Base-by-base conservation (phyloP, 2,329 filamentous ascomycete species). In the Sclerotinia trifoliorum region DNA sequence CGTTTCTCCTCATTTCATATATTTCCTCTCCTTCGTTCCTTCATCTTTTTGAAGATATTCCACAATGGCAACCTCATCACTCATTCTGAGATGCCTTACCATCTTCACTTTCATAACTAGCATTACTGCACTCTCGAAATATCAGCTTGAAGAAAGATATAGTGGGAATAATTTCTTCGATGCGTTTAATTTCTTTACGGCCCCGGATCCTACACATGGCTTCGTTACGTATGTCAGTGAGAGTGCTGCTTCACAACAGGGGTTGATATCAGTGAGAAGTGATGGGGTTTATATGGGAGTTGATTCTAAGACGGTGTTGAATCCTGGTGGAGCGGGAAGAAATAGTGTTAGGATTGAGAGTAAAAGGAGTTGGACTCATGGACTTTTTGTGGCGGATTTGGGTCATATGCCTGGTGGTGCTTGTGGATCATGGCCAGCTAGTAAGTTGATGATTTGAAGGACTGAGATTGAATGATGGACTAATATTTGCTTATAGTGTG, bases 401-500 rank as follows among this genome's bases (percentile, higher is more conserved):
- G 92, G 26, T 85, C 88, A 67, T 90, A 88, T 77, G 88, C 85
- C 68, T 81, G 85, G 64, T 77, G 81, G 3, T 93, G 92, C 73
- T 92, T 93, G 87, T 72, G 90, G 90, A 32, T 83, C 86, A 26
- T 93, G 90, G 86, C 86, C 86, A 39, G 67, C 90, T 77, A 88
- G 85, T 68, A 81, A 85, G 64, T 78, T 80, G 1, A 93, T 92
- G 73, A 92, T 92, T 88, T 89, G 89, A 1, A 57, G 83, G 83
- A 86, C 13, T 29, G 7, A 1, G 1, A n/a, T n/a, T 21, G 7
- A 3, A 55, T 17, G 0, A 2, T 26, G 17, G 17, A 7, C 62
- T 55, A 55, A 65, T 13, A 21, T 29, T 1, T 52, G 35, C 7
- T 8, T 44, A 11, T 15, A 66, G 64, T 66, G 51, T 66, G 64